Evolutionary conservation across 768 basidiomycete genomes (phyloP).

Genomic region (Astraeus odoratus): DNA sequence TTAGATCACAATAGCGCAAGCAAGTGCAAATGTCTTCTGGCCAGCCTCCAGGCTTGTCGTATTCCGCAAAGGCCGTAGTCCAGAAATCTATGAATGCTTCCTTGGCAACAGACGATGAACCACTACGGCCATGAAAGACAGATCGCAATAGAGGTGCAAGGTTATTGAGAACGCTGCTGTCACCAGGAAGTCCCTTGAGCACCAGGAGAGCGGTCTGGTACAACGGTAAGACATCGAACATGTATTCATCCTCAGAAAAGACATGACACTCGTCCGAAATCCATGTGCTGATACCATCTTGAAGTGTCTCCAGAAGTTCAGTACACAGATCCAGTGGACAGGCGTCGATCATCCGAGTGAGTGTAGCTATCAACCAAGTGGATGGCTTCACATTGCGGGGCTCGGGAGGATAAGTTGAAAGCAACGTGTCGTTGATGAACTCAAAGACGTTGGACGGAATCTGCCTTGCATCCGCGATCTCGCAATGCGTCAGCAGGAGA

Average conservation of each 20-base stretch:
- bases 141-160: slow-evolving; percentile 50
- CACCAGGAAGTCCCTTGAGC: slow-evolving; percentile 41
- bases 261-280: slow-evolving; percentile 49
- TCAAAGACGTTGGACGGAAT: slow-evolving; percentile 50
- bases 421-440: slow-evolving; percentile 54
- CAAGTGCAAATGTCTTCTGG: slow-evolving; percentile 38
- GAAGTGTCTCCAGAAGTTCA: slow-evolving; percentile 39
- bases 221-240: slow-evolving; percentile 52
- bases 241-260: slow-evolving; percentile 49
- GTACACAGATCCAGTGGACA: slow-evolving; percentile 45
- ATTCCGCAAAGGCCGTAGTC: slow-evolving; percentile 38
- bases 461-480: slow-evolving; percentile 42
- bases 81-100: slow-evolving; percentile 62
- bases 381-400: slow-evolving; percentile 45
- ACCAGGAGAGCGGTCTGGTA: slow-evolving; percentile 54
- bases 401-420: slow-evolving; percentile 60
- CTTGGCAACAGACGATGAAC: slow-evolving; percentile 36
- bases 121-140: slow-evolving; percentile 45
- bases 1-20: slow-evolving; percentile 14
- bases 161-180: slow-evolving; percentile 34
- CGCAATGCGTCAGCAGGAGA: slow-evolving; percentile 48
- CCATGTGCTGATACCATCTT: slow-evolving; percentile 57
- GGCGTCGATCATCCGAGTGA: slow-evolving; percentile 46
- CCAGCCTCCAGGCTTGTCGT: slow-evolving; percentile 48
- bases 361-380: slow-evolving; percentile 55